Conservation (phyloP, 345 rosid species). For the Luvunga scandens region DNA sequence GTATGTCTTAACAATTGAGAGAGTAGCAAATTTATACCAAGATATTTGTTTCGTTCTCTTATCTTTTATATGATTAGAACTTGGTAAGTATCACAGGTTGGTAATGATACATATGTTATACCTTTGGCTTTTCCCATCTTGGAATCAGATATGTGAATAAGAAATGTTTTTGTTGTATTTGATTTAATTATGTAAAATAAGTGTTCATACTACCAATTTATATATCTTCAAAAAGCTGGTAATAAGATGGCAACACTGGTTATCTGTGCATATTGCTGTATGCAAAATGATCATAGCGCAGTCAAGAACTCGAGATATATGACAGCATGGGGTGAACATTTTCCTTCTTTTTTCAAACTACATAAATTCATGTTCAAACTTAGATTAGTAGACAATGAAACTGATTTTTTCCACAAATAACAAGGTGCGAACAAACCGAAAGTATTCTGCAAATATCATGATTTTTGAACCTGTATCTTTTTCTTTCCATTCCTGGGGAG, state of each 20-base stretch:
- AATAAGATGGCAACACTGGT: neutral
- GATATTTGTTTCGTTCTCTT: neutral
- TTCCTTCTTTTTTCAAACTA: no score
- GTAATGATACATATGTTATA: neutral
- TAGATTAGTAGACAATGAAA: neutral
- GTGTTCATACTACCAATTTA: neutral
- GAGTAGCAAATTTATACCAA: neutral
- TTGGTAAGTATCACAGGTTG: neutral
- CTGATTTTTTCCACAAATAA: no score
- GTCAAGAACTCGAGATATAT: neutral
- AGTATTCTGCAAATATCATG: neutral
- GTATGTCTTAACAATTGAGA: conserved; percentile 15
- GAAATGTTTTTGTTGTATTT: neutral
- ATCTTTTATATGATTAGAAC: neutral
- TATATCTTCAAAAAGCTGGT: neutral
- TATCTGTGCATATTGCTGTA: neutral
- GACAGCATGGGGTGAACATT: neutral
- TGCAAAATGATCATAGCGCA: neutral
- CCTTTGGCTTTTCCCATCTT: neutral
- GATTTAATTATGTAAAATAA: neutral
- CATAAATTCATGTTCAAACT: neutral
- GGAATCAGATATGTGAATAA: neutral
- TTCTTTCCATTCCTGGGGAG: neutral
- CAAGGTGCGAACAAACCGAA: neutral
- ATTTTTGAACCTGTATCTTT: neutral